Conservation (phyloP, 2,329 filamentous ascomycete species). For the Teratosphaeria nubilosa region DNA sequence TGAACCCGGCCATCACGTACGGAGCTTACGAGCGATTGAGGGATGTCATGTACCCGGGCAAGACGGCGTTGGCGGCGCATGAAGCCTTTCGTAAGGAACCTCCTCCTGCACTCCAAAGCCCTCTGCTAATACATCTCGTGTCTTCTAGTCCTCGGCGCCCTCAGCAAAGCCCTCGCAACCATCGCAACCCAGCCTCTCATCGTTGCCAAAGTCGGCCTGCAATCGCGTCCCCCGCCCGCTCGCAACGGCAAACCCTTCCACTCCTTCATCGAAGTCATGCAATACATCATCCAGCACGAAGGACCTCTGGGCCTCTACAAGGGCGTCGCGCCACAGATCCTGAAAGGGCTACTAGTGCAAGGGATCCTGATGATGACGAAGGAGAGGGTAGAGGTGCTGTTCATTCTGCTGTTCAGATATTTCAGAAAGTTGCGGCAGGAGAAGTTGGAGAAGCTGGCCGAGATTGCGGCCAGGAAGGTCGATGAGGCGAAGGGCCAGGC, state of each 20-base stretch:
- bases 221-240: slow-evolving; percentile 78
- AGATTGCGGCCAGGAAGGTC: slow-evolving; percentile 49
- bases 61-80: slow-evolving; percentile 63
- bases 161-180: slow-evolving; percentile 87
- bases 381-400: slow-evolving; percentile 83
- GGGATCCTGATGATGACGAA: slow-evolving; percentile 99
- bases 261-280: slow-evolving; percentile 88
- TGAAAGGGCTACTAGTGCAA: slow-evolving; percentile 88
- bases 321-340: slow-evolving; percentile 85
- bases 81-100: slow-evolving; percentile 77
- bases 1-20: slow-evolving; percentile 96
- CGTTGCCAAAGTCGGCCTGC: slow-evolving; percentile 92
- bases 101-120: too few relatives aligned
- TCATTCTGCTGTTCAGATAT: slow-evolving; percentile 77
- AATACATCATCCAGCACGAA: slow-evolving; percentile 83
- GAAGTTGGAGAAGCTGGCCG: slow-evolving; percentile 58
- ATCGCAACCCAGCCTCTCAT: slow-evolving; percentile 90
- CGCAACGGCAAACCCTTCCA: slow-evolving; percentile 87
- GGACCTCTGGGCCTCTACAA: slow-evolving; percentile 82
- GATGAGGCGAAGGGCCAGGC: slow-evolving; percentile 33
- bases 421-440: slow-evolving; percentile 59
- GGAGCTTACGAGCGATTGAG: slow-evolving; percentile 88
- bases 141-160: slow-evolving; percentile 67
- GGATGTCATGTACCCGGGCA: slow-evolving; percentile 66
- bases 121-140: background rate